Evolutionary conservation across 1,139 yeast species (phyloP).

Genomic region (Diutina mesorugosa): DNA sequence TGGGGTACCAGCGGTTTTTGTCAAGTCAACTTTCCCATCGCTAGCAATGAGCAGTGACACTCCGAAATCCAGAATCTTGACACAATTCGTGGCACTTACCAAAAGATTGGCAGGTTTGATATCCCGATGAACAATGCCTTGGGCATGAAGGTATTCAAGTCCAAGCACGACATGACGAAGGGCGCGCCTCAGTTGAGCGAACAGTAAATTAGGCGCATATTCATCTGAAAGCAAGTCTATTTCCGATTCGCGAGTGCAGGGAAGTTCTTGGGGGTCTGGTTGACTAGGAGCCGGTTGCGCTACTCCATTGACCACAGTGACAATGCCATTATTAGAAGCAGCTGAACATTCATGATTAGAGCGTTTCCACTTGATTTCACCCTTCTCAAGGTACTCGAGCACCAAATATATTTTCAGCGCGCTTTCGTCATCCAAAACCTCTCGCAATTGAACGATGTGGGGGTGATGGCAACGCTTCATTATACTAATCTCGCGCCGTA

Average conservation of each 20-base stretch:
- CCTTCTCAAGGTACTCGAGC: constrained; percentile 81
- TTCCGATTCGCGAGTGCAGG: constrained; percentile 29
- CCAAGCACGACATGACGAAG: constrained; percentile 85
- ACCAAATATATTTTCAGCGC: constrained; percentile 84
- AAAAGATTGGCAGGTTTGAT: constrained; percentile 92
- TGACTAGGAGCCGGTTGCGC: constrained; percentile 3
- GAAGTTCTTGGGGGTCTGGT: constrained; percentile 11
- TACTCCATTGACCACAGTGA: constrained; percentile 7
- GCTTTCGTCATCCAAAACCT: constrained; percentile 78
- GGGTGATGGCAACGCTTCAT: constrained; percentile 91
- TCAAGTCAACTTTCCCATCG: constrained; percentile 61
- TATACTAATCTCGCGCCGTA: constrained; percentile 86
- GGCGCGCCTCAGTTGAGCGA: constrained; percentile 53
- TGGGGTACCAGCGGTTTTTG: constrained; percentile 86
- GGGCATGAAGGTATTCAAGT: constrained; percentile 81
- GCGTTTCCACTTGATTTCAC: constrained; percentile 82
- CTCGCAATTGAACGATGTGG: constrained; percentile 75
- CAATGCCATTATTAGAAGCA: background rate
- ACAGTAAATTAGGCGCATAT: constrained; percentile 45
- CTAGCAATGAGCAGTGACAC: constrained; percentile 76
- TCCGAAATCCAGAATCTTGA: constrained; percentile 93
- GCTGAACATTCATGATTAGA: constrained; percentile 3
- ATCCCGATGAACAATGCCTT: constrained; percentile 93
- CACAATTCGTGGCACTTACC: constrained; percentile 57
- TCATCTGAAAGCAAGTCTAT: constrained; percentile 27